Percentiles rank a stretch among this genome's conserved stretches.
phyloP scores from a whole-genome alignment of 345 rosid species.

The Pistacia integerrima region DNA sequence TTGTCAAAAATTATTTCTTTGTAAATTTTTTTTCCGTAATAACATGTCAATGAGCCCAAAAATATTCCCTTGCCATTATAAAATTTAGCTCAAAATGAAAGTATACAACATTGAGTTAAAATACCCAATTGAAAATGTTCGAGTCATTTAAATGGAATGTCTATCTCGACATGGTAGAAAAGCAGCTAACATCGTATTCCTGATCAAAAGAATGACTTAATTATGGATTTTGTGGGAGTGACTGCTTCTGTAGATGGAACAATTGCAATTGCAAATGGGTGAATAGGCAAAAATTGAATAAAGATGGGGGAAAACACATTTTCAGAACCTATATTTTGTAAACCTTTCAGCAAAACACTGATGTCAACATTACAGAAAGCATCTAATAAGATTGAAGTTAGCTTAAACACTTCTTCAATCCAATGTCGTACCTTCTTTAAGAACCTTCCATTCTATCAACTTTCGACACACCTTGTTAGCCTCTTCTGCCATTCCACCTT shows the following conservation, averaged over 20 bases:
- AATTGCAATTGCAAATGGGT: background rate
- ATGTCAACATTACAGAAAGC: background rate
- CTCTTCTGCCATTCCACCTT: conserved; percentile 63
- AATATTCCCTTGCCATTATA: background rate
- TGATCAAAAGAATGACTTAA: background rate
- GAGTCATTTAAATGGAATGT: too few relatives aligned
- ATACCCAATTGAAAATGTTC: background rate
- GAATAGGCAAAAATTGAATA: background rate
- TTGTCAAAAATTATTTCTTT: too few relatives aligned
- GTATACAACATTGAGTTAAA: background rate
- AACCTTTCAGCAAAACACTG: background rate
- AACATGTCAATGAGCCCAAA: too few relatives aligned
- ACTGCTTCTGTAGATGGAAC: background rate
- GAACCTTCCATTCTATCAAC: conserved; percentile 49
- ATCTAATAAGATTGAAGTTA: background rate
- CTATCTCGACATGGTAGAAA: too few relatives aligned
- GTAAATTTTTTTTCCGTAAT: too few relatives aligned
- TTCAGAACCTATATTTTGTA: conserved; percentile 4
- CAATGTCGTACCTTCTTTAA: conserved; percentile 20
- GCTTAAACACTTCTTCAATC: conserved; percentile 1
- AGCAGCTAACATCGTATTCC: background rate
- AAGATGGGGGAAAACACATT: background rate
- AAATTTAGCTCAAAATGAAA: background rate
- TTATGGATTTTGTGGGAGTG: background rate
- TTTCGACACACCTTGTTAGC: conserved; percentile 54